Evolutionary conservation across 2,329 filamentous ascomycete genomes (phyloP).

Genomic region (Rhexocercosporidium sp.): DNA sequence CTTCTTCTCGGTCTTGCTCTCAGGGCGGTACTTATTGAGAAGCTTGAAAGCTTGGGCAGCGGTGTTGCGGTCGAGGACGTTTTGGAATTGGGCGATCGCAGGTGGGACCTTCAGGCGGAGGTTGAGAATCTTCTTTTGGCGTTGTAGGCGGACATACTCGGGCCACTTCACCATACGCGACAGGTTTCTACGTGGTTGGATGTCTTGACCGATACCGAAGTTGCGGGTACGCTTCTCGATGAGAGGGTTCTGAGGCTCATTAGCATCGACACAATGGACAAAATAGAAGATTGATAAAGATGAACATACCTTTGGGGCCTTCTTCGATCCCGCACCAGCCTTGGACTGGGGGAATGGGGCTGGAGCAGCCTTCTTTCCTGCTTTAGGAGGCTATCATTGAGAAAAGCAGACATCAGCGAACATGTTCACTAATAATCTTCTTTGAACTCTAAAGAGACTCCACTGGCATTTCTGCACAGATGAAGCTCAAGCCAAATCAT

Average conservation of each 20-base stretch:
- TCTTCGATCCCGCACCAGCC: conserved; percentile 82
- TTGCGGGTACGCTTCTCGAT: conserved; percentile 98
- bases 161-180: conserved; percentile 99
- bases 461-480: conserved; percentile 44
- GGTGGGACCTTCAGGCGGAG: conserved; percentile 98
- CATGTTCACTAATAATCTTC: conserved; percentile 82
- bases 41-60: conserved; percentile 98
- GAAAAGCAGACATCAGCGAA: conserved; percentile 97
- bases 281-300: conserved; percentile 14
- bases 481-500: conserved; percentile 70
- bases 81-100: conserved; percentile 96
- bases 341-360: conserved; percentile 96
- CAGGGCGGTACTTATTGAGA: conserved; percentile 99
- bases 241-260: conserved; percentile 81
- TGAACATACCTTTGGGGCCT: conserved; percentile 88
- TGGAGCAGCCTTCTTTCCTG: conserved; percentile 96
- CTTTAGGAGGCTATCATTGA: conserved; percentile 99
- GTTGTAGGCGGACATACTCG: conserved; percentile 95
- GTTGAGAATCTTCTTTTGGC: conserved; percentile 89
- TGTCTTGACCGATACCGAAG: conserved; percentile 98
- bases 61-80: conserved; percentile 95
- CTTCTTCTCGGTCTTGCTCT: conserved; percentile 99
- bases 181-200: conserved; percentile 95
- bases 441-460: conserved; percentile 90
- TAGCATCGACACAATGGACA: conserved; percentile 24